Evolutionary conservation across 2,329 filamentous ascomycete species (phyloP), one percentile per base, ranked within the genome.

Genomic region (Achaetomium macrosporum): DNA sequence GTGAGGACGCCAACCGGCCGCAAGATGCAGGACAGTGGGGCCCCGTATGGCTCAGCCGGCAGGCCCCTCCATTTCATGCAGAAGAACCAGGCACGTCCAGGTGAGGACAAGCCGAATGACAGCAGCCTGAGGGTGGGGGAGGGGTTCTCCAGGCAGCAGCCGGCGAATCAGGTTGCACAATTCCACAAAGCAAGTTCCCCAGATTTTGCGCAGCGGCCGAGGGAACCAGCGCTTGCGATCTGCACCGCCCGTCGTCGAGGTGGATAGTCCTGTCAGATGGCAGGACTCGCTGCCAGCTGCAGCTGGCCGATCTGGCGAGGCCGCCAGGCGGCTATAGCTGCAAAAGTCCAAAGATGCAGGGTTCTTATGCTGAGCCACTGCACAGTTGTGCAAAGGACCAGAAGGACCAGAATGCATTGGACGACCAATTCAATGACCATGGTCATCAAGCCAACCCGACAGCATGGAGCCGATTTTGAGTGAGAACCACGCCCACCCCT

Each of bases 311-410:
- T 13, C 12, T 41, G 35, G 36, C 46, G 53, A 57, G 57, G 57
- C 57, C 53, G 48, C 54, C 51, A 49, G 50, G 58, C 58, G 58
- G 54, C 58, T 58, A 55, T 55, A 50, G 48, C 41, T 42, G 30
- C 50, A 47, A 20, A n/a, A 25, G 6, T 30, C 12, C n/a, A 46
- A 12, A 11, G 36, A 15, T 20, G 17, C 17, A 31, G 17, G 43
- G 43, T 16, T 1, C 15, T 44, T 33, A 7, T 25, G 33, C 13
- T 35, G 33, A 11, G 33, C 11, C 5, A 10, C 44, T 36, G 16
- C 40, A 44, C n/a, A n/a, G n/a, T n/a, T n/a, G n/a, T n/a, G n/a
- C n/a, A n/a, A n/a, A n/a, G n/a, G n/a, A n/a, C n/a, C n/a, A n/a
- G n/a, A 56, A 42, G 19, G 39, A 35, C 10, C 19, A 13, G 12